Conservation (phyloP, 192 early-diverging fungal genomes). For the Backusella psychrophila region DNA sequence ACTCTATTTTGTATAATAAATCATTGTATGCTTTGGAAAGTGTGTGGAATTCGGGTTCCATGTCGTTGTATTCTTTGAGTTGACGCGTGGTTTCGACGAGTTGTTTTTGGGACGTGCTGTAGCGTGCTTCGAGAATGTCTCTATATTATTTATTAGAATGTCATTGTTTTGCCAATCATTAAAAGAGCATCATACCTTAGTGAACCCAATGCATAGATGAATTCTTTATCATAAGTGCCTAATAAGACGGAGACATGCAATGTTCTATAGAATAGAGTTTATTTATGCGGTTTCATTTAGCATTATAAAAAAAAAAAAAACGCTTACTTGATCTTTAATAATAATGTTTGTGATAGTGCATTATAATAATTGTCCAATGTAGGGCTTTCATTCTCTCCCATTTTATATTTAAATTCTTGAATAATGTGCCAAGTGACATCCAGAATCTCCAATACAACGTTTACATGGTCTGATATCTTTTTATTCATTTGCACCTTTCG, state of each 20-base stretch:
- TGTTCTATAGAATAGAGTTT: background rate
- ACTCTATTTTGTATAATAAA: constrained; percentile 1
- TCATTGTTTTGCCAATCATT: background rate
- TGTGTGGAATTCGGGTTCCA: background rate
- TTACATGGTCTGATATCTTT: background rate
- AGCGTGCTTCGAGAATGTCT: background rate
- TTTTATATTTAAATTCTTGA: background rate
- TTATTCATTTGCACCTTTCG: background rate
- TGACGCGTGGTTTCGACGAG: background rate
- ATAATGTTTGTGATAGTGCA: background rate
- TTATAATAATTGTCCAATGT: background rate
- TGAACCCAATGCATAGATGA: background rate
- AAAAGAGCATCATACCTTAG: background rate
- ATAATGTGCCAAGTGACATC: background rate
- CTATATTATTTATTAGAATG: background rate
- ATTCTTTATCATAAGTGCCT: background rate
- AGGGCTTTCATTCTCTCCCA: background rate
- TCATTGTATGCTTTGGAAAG: background rate
- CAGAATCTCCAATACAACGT: background rate
- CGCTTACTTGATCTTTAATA: background rate
- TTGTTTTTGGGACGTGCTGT: background rate
- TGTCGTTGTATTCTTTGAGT: background rate
- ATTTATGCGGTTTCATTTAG: too few relatives aligned
- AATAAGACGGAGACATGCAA: background rate
- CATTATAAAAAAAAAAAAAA: too few relatives aligned